Evolutionary conservation across 2,329 filamentous ascomycete genomes (phyloP).

Genomic region (Xylaria sp.): DNA sequence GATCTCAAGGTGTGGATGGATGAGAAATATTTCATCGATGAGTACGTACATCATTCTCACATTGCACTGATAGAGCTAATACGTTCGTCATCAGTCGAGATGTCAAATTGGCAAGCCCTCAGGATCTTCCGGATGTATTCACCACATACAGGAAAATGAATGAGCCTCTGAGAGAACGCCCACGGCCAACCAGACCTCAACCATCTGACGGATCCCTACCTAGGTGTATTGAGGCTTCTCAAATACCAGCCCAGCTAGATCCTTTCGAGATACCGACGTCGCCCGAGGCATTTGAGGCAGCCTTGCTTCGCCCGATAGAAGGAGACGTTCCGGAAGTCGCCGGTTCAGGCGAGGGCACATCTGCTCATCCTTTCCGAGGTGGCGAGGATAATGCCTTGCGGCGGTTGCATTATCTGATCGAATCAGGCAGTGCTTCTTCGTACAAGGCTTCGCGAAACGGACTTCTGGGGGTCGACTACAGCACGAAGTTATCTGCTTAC

Average conservation of each 20-base stretch:
- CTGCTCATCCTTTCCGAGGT: constrained; percentile 70
- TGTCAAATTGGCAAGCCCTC: constrained; percentile 59
- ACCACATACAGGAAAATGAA: constrained; percentile 75
- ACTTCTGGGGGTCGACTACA: constrained; percentile 71
- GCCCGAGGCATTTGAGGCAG: constrained; percentile 57
- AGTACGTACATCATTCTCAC: constrained; percentile 59
- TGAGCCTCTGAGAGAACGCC: constrained; percentile 71
- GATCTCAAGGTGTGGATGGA: constrained; percentile 72
- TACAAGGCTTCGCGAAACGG: constrained; percentile 78
- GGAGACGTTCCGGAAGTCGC: constrained; percentile 58
- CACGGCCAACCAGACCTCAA: constrained; percentile 60
- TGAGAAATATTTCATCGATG: constrained; percentile 80
- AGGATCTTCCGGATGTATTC: constrained; percentile 75
- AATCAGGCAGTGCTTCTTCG: constrained; percentile 61
- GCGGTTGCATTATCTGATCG: constrained; percentile 66
- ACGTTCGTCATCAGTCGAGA: constrained; percentile 61
- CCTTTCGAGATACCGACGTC: constrained; percentile 69
- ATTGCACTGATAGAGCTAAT: neutral
- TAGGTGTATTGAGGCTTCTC: constrained; percentile 54
- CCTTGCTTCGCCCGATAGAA: constrained; percentile 63
- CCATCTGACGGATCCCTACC: constrained; percentile 61
- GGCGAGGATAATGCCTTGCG: constrained; percentile 67
- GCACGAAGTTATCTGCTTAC: constrained; percentile 77
- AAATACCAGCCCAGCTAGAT: constrained; percentile 61
- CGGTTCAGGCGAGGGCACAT: constrained; percentile 53